Evolutionary conservation across 495 filamentous ascomycete genomes (phyloP).

Genomic region (Margaritispora aquatica): DNA sequence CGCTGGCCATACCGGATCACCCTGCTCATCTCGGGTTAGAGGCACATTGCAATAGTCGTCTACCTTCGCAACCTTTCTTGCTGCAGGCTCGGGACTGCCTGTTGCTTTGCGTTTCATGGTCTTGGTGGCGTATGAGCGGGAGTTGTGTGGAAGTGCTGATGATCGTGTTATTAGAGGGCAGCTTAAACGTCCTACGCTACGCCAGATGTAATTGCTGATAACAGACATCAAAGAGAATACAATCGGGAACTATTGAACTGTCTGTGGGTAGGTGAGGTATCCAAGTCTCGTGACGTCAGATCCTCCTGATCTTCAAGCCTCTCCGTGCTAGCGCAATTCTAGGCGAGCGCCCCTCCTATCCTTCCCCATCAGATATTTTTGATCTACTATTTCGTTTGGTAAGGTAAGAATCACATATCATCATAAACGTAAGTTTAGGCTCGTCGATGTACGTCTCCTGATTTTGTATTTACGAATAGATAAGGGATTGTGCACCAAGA

Average conservation of each 20-base stretch:
- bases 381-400: too few species aligned
- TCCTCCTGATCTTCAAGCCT: too few species aligned
- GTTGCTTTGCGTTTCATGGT: slow-evolving; percentile 26
- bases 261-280: too few species aligned
- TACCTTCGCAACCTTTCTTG: slow-evolving; percentile 15
- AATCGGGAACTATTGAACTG: neutral
- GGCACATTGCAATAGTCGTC: slow-evolving; percentile 33
- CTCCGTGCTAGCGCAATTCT: too few species aligned
- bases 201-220: neutral
- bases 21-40: slow-evolving; percentile 31
- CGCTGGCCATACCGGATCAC: slow-evolving; percentile 48
- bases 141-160: neutral
- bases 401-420: too few species aligned
- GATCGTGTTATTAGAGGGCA: neutral
- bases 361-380: too few species aligned
- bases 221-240: neutral
- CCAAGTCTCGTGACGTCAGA: neutral
- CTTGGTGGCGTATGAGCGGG: neutral
- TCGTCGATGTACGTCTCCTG: too few species aligned
- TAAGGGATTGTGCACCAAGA: too few species aligned
- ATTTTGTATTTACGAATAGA: too few species aligned
- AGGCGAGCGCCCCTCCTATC: too few species aligned
- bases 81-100: neutral
- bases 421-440: too few species aligned
- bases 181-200: neutral